Evolutionary conservation across 78 protist species (phyloP), one percentile per base, ranked within the genome.

Genomic region (Isochrysis galbana): DNA sequence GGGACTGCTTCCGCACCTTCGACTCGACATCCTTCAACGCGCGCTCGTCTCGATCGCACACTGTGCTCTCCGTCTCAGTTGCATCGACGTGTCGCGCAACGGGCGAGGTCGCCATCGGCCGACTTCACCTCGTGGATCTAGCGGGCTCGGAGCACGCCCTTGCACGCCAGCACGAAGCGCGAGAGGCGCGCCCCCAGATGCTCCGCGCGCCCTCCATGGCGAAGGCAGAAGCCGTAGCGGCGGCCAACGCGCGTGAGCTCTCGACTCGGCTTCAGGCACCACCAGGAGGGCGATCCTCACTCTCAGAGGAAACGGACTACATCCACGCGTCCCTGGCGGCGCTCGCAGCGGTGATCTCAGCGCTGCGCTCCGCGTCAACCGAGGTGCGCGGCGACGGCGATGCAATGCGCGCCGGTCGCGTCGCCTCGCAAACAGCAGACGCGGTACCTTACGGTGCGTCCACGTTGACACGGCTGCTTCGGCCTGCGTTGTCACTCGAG

Each of bases 241-340:
- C 46, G 51, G 23, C 74, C 26, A 72, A 77, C 19, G 89, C 7
- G 38, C 34, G 7, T 2, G 38, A 14, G 74, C 17, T 10, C 38
- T 2, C 39, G 19, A 10, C 25, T 5, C 39, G 10, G 38, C 4
- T 11, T 10, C 7, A 21, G 0, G 25, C 32, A 10, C 25, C 38
- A n/a, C 42, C 25, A 0, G 10, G 78, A 5, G 19, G 0, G n/a
- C n/a, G n/a, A n/a, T n/a, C n/a, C n/a, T n/a, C 39, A 38, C n/a
- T 10, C 5, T 2, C 38, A 2, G 17, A 92, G 51, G 97, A 96
- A 77, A 96, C 96, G 14, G 48, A 90, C 88, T 41, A 74, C 39
- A 96, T 96, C 93, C 93, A 96, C 94, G 26, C 22, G 5, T 95
- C 97, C 1, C 96, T 96, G 29, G 1, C 91, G 2, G 61, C 94